A percentile compares a stretch with the other conserved stretches of the same genome.
Evolutionary conservation across 2,329 filamentous ascomycete genomes (phyloP).

Genomic region (Myrmaecium sp.): DNA sequence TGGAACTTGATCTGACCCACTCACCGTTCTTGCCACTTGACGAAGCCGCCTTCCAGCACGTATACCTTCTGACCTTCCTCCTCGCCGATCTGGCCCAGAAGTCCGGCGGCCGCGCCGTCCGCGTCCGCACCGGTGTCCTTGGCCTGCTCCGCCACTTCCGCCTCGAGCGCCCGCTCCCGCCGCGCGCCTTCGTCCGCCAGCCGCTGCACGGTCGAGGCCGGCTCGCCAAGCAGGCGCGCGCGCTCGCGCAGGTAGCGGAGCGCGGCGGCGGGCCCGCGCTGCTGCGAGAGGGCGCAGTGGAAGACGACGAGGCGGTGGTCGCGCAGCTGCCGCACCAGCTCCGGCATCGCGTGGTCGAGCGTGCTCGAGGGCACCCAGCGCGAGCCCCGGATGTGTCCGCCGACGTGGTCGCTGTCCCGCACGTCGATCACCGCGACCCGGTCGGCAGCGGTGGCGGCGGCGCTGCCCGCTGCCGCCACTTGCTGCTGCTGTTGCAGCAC

Average conservation of each 20-base stretch:
- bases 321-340: constrained; percentile 60
- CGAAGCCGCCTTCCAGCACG: constrained; percentile 71
- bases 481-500: constrained; percentile 28
- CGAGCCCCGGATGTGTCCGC: constrained; percentile 70
- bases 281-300: constrained; percentile 84
- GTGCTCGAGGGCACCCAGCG: constrained; percentile 57
- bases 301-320: constrained; percentile 78
- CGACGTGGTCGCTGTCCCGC: constrained; percentile 75
- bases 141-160: constrained; percentile 7
- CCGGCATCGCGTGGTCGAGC: constrained; percentile 62
- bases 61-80: constrained; percentile 49
- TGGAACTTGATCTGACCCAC: constrained; percentile 5
- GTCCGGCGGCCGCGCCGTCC: too few relatives aligned
- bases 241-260: constrained; percentile 61
- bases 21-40: constrained; percentile 69
- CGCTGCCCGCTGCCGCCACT: constrained; percentile 1
- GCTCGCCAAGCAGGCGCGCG: constrained; percentile 28
- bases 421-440: constrained; percentile 69
- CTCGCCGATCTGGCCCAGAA: too few relatives aligned
- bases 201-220: too few relatives aligned
- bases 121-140: too few relatives aligned
- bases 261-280: constrained; percentile 73
- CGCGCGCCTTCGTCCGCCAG: constrained; percentile 7
- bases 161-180: constrained; percentile 8
- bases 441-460: constrained; percentile 10